These are phyloP conservation scores for Pleurostoma richardsiae DNA, from an alignment of 2,329 filamentous ascomycete species.

Conservation along the genomic window DNA sequence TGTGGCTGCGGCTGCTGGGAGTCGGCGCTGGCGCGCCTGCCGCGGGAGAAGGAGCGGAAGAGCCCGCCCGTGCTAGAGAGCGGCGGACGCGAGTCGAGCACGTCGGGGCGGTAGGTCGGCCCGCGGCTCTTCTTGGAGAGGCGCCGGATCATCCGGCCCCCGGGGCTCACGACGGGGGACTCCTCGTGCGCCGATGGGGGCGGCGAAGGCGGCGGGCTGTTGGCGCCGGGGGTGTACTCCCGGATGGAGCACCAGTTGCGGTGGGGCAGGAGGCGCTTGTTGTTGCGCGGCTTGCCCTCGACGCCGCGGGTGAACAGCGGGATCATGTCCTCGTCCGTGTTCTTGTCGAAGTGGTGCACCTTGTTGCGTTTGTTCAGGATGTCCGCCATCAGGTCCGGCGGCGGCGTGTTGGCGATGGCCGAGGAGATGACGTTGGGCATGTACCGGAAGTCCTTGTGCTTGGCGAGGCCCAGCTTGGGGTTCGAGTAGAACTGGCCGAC, in stretches of 20 bases:
- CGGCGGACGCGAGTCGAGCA: constrained; percentile 40
- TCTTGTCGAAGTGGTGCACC: constrained; percentile 62
- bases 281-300: constrained; percentile 84
- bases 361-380: constrained; percentile 92
- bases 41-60: constrained; percentile 39
- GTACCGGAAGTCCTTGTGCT: constrained; percentile 90
- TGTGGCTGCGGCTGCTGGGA: constrained; percentile 6
- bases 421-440: constrained; percentile 96
- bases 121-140: constrained; percentile 31
- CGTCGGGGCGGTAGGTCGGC: constrained; percentile 30
- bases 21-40: constrained; percentile 26
- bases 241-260: constrained; percentile 95
- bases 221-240: constrained; percentile 68
- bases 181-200: constrained; percentile 41
- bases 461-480: constrained; percentile 70
- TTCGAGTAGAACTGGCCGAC: constrained; percentile 95
- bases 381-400: constrained; percentile 82
- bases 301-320: constrained; percentile 87
- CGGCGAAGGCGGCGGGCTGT: constrained; percentile 68
- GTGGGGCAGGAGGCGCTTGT: constrained; percentile 81
- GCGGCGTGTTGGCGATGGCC: constrained; percentile 88
- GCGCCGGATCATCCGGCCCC: constrained; percentile 34
- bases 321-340: constrained; percentile 95
- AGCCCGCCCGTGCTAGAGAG: constrained; percentile 36
- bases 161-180: constrained; percentile 30